A percentile compares a stretch with the other conserved stretches of the same genome.
Conservation (phyloP, 176 grass and related monocot species). For the Avena atlantica region DNA sequence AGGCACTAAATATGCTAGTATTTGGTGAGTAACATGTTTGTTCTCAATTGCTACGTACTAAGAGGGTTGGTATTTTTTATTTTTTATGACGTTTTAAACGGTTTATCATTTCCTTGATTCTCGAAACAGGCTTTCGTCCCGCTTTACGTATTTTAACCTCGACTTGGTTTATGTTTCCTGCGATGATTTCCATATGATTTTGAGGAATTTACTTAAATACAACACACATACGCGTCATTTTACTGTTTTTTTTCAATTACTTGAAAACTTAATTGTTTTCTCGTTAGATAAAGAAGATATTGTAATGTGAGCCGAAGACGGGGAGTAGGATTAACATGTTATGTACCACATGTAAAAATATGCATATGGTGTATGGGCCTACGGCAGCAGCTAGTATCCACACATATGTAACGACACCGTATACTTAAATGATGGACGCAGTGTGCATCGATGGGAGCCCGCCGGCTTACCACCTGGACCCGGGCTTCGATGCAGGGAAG, state of each 20-base stretch:
- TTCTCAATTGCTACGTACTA: no score
- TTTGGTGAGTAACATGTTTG: no score
- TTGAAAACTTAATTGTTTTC: not conserved
- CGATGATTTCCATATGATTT: not conserved
- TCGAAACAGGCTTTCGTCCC: no score
- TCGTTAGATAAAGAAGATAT: not conserved
- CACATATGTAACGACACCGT: not conserved
- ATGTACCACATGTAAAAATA: no score
- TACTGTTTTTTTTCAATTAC: not conserved
- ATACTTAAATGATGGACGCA: slow-evolving; percentile 24
- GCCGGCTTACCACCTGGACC: slow-evolving; percentile 79
- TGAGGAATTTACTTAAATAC: not conserved
- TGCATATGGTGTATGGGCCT: no score
- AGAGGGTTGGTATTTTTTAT: no score
- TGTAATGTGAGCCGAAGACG: not conserved
- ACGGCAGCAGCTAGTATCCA: not conserved
- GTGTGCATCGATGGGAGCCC: slow-evolving; percentile 83
- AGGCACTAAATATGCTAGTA: not conserved
- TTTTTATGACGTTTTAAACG: not conserved
- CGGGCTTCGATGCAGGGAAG: slow-evolving; percentile 59
- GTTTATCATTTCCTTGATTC: not conserved
- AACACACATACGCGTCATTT: not conserved
- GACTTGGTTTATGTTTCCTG: not conserved
- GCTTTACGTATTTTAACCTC: not conserved
- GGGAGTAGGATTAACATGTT: not conserved